A percentile compares a stretch with the other conserved stretches of the same genome.
Evolutionary conservation across 2,329 filamentous ascomycete genomes (phyloP).

Genomic region (Chaetothyriales sp.): DNA sequence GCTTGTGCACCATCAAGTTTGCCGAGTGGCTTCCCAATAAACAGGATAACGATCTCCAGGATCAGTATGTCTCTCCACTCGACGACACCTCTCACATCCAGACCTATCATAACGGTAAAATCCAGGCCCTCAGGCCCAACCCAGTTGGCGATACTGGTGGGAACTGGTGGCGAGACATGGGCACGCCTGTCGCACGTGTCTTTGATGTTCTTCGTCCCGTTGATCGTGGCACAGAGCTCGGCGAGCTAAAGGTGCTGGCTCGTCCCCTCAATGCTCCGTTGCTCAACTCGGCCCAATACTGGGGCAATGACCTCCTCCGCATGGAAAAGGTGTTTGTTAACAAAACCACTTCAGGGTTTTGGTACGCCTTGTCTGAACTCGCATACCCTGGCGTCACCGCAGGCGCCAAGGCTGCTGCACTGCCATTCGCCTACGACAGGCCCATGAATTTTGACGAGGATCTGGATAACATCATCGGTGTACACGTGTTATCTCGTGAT

Average conservation of each 20-base stretch:
- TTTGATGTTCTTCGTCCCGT: constrained; percentile 73
- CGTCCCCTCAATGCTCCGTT: constrained; percentile 56
- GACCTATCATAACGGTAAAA: constrained; percentile 66
- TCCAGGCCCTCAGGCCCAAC: constrained; percentile 64
- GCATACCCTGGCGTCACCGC: constrained; percentile 75
- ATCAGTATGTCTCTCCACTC: constrained; percentile 64
- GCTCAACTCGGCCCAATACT: constrained; percentile 6
- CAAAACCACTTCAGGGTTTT: constrained; percentile 68
- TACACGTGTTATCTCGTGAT: constrained; percentile 46
- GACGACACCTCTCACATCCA: constrained; percentile 74
- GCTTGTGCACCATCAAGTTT: constrained; percentile 79
- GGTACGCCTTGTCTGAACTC: constrained; percentile 82
- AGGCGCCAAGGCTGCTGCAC: constrained; percentile 31
- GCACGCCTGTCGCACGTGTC: constrained; percentile 67
- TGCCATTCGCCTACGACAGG: background rate
- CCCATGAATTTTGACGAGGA: background rate
- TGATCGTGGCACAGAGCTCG: constrained; percentile 44
- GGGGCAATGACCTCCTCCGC: constrained; percentile 29
- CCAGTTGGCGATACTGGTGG: background rate
- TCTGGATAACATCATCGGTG: constrained; percentile 43
- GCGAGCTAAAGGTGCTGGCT: constrained; percentile 68
- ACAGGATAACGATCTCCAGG: constrained; percentile 70
- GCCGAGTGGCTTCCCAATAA: constrained; percentile 92
- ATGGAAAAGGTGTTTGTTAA: constrained; percentile 67
- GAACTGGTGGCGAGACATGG: constrained; percentile 32